phyloP scores from a whole-genome alignment of 78 protist genomes.

The Isochrysis galbana region DNA sequence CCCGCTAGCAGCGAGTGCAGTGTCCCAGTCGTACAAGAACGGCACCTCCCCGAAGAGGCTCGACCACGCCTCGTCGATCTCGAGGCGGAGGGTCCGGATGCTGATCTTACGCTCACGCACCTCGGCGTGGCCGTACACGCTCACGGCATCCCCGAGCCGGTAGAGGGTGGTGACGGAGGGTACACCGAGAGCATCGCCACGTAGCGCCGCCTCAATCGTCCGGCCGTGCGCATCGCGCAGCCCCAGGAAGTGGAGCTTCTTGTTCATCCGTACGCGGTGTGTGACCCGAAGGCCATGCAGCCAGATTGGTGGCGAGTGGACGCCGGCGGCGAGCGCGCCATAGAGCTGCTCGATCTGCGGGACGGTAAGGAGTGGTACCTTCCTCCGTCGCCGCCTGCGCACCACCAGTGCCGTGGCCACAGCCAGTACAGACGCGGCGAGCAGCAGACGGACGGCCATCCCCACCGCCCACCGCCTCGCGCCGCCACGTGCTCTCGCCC shows the following conservation, averaged over 20 bases:
- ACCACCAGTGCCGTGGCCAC: too few relatives aligned
- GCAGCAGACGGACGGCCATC: too few relatives aligned
- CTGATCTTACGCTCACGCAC: not conserved
- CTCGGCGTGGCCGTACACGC: not conserved
- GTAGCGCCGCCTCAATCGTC: not conserved
- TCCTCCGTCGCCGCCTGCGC: too few relatives aligned
- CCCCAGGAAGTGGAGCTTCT: not conserved
- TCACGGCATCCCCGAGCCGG: not conserved
- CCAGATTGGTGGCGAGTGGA: not conserved
- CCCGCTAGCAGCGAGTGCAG: not conserved
- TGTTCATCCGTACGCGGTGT: not conserved
- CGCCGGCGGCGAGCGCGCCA: not conserved
- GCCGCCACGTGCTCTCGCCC: too few relatives aligned
- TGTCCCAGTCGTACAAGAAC: not conserved
- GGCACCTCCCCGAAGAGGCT: not conserved
- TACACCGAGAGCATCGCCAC: not conserved
- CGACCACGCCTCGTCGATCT: not conserved
- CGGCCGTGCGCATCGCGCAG: not conserved
- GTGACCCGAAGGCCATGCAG: not conserved
- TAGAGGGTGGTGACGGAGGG: not conserved
- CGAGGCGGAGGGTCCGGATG: not conserved
- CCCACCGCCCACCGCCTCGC: too few relatives aligned
- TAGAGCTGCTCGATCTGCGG: too few relatives aligned
- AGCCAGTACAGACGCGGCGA: too few relatives aligned
- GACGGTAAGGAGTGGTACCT: too few relatives aligned